Evolutionary conservation across 768 basidiomycete genomes (phyloP), one percentile per base, ranked within the genome.

Genomic region (Pisolithus albus): DNA sequence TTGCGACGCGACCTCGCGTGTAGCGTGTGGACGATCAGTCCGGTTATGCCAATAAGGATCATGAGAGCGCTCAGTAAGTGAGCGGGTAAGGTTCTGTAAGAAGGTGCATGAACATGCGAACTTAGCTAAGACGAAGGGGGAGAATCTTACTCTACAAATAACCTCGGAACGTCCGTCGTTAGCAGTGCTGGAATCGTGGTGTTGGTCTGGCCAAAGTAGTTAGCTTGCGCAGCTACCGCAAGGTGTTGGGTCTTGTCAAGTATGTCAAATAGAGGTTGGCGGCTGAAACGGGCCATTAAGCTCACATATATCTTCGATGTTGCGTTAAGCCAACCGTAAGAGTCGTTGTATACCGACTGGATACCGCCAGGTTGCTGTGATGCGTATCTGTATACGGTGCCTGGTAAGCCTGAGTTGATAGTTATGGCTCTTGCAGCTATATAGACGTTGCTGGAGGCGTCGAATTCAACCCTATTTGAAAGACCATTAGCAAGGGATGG

Each of bases 361-460:
- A 65, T 59, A 2, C 80, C 80, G 19, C 64, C 63, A 7, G 70
- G 61, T 15, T 64, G 54, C 51, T 77, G 72, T 7, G 63, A 56
- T 3, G 84, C 83, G 46, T 69, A 69, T 9, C 73, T 75, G 55
- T 80, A 82, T 18, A 87, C 78, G 5, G 86, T 78, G 7, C 76
- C 77, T 15, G 86, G 74, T 0, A 88, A 62, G n/a, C 76, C 74
- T n/a, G 77, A 70, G 26, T 62, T 67, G 1, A 76, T 77, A 2
- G 81, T 69, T 3, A 57, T 63, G 0, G 80, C 77, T 19, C 83
- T 75, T 13, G 80, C 78, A 45, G 72, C 63, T 32, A 83, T 69
- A 58, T 80, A 83, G 0, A 70, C 53, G 56, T 80, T 67, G 3
- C 61, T 24, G 53, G 58, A 70, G 4, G 63, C 46, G n/a, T 61